A percentile compares a stretch with the other conserved stretches of the same genome.
phyloP scores from a whole-genome alignment of 768 basidiomycete species.

The Thelephora aurantiotincta region DNA sequence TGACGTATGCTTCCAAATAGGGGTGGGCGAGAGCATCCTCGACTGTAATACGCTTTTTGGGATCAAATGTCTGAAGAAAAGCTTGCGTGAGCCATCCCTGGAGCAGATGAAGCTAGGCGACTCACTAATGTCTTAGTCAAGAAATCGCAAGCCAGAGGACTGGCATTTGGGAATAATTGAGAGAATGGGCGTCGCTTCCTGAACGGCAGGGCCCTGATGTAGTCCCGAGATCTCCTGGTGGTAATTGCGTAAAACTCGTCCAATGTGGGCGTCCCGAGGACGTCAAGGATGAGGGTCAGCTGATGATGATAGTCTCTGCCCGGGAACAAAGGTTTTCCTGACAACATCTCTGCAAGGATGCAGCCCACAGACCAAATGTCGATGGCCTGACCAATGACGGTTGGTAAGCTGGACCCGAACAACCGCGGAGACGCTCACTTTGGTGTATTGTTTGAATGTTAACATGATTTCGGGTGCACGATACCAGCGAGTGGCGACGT shows the following conservation, averaged over 20 bases:
- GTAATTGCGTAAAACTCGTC: constrained; percentile 98
- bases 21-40: constrained; percentile 93
- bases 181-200: constrained; percentile 75
- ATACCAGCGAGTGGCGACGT: constrained; percentile 98
- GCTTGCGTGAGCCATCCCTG: not conserved
- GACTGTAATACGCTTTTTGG: constrained; percentile 90
- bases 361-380: constrained; percentile 22
- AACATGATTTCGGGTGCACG: constrained; percentile 99
- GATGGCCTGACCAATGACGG: constrained; percentile 30
- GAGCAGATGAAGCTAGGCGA: not conserved
- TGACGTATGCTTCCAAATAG: constrained; percentile 83
- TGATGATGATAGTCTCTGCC: constrained; percentile 97
- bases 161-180: constrained; percentile 84
- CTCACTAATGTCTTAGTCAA: constrained; percentile 72
- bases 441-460: constrained; percentile 97
- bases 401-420: constrained; percentile 20
- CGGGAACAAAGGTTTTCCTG: constrained; percentile 20
- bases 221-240: constrained; percentile 82
- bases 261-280: constrained; percentile 90
- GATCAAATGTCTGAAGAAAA: constrained; percentile 73
- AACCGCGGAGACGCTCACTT: constrained; percentile 33
- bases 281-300: constrained; percentile 87
- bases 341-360: constrained; percentile 28
- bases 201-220: constrained; percentile 91
- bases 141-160: constrained; percentile 60